Base-by-base conservation (phyloP, 2,329 filamentous ascomycete genomes). In the Emericellopsis atlantica region DNA sequence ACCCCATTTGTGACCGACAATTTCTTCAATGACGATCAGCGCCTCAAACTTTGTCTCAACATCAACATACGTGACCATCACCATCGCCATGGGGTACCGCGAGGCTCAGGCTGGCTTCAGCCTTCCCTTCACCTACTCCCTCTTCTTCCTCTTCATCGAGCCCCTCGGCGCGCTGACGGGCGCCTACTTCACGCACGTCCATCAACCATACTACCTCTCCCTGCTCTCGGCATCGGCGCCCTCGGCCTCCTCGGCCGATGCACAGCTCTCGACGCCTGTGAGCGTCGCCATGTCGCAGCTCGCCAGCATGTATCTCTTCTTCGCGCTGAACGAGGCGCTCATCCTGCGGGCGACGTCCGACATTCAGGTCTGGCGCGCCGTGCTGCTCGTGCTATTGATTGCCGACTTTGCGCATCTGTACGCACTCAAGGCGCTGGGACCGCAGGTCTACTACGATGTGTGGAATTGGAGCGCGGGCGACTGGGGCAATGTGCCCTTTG, bases 321-420 rank as follows among this genome's bases (percentile, higher is more conserved):
- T 89, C 58, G 76, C 81, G 42, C 60, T 90, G 52, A 86, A 83
- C 61, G 84, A 92, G 61, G 82, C 81, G 2, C 61, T 87, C 21
- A 79, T 90, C 11, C 69, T 90, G 47, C 78, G 85, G 34, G 69
- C 74, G 14, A 85, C 84, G 6, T 63, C 65, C 39, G 79, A 88
- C 60, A 53, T 80, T 29, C 66, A 67, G 21, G 83, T 90, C 43
- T 90, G 84, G 84, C 69, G 65, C 48, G 67, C 74, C 1, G 66
- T 89, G 22, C 64, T 89, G 5, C 61, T 81, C 36, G 78, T 72
- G 32, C 62, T 89, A 44, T 67, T 89, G 26, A 56, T 89, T 14
- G 84, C 81, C n/a, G 84, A 90, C 57, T 56, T 87, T 29, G 84
- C 84, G 4, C 84, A 89, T 57, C 61, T 89, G 42, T 84, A 79